phyloP scores from a whole-genome alignment of 345 rosid genomes.

The Rhizophora apiculata region DNA sequence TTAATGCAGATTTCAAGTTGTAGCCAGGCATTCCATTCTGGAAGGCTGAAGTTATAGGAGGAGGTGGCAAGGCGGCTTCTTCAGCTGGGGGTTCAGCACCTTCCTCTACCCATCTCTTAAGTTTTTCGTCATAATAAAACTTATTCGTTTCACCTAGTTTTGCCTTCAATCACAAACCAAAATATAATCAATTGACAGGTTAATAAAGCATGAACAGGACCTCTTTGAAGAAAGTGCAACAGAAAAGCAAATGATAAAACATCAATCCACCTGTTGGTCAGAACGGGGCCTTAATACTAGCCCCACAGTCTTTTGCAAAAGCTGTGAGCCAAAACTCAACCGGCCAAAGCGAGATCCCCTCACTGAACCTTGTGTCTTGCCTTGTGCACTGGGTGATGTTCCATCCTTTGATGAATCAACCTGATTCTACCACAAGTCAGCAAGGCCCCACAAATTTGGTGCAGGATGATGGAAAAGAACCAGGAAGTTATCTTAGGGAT shows the following conservation, averaged over 20 bases:
- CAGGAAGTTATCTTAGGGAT: conserved; percentile 7
- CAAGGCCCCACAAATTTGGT: conserved; percentile 15
- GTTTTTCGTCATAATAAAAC: conserved; percentile 88
- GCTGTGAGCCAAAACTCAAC: conserved; percentile 74
- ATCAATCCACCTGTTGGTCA: conserved; percentile 59
- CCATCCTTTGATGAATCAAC: conserved; percentile 55
- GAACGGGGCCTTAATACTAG: conserved; percentile 71
- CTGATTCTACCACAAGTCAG: conserved; percentile 33
- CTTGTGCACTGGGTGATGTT: conserved; percentile 47
- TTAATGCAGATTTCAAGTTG: conserved; percentile 56
- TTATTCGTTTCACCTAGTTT: conserved; percentile 86
- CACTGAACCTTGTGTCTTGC: conserved; percentile 47
- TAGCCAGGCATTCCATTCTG: conserved; percentile 62
- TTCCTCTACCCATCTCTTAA: conserved; percentile 97
- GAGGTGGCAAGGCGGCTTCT: conserved; percentile 78
- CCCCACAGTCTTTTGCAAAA: conserved; percentile 82
- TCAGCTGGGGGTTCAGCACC: conserved; percentile 88
- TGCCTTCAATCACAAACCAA: conserved; percentile 53
- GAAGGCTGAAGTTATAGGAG: conserved; percentile 68
- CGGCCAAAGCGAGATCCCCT: conserved; percentile 71
- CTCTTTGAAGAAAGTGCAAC: conserved; percentile 3
- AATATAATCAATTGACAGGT: conserved; percentile 8
- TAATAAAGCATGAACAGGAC: background rate
- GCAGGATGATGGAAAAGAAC: conserved; percentile 2
- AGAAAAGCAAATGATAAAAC: conserved; percentile 8